phyloP scores from a whole-genome alignment of 2,329 filamentous ascomycete genomes.

The Macrophomina phaseolina region DNA sequence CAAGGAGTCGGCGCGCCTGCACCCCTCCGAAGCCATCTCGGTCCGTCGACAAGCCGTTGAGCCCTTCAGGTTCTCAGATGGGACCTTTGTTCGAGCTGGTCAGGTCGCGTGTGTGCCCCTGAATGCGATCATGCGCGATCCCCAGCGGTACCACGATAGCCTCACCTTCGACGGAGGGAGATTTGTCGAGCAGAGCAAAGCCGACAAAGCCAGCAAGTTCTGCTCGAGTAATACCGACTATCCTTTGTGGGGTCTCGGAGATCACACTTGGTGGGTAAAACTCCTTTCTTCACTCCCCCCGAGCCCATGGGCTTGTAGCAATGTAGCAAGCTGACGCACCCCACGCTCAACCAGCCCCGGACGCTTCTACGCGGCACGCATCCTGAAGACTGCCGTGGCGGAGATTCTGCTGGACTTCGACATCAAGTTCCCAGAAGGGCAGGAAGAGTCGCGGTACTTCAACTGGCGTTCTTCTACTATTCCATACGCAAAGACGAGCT shows the following conservation, averaged over 20 bases:
- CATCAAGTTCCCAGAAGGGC: background rate
- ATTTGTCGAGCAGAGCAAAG: background rate
- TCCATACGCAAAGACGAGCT: background rate
- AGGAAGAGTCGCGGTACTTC: constrained; percentile 9
- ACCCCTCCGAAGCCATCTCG: constrained; percentile 29
- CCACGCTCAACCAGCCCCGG: constrained; percentile 26
- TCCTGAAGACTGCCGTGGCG: constrained; percentile 28
- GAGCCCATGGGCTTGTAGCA: too few relatives aligned
- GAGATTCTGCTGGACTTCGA: constrained; percentile 28
- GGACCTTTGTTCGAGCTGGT: background rate
- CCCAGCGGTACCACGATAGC: background rate
- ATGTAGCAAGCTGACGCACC: too few relatives aligned
- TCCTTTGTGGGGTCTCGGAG: constrained; percentile 27
- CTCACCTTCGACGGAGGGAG: background rate
- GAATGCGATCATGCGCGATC: constrained; percentile 5
- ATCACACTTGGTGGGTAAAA: constrained; percentile 23
- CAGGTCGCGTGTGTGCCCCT: constrained; percentile 2
- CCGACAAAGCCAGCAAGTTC: background rate
- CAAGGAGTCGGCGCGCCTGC: constrained; percentile 30
- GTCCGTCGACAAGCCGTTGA: constrained; percentile 23
- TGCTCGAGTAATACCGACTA: background rate
- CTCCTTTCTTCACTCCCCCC: background rate
- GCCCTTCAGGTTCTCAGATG: background rate
- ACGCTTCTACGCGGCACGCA: constrained; percentile 27
- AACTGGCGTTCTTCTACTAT: constrained; percentile 17